A percentile compares a stretch with the other conserved stretches of the same genome.
Evolutionary conservation across 2,329 filamentous ascomycete genomes (phyloP).

Genomic region (Trichoderma koningiopsis): DNA sequence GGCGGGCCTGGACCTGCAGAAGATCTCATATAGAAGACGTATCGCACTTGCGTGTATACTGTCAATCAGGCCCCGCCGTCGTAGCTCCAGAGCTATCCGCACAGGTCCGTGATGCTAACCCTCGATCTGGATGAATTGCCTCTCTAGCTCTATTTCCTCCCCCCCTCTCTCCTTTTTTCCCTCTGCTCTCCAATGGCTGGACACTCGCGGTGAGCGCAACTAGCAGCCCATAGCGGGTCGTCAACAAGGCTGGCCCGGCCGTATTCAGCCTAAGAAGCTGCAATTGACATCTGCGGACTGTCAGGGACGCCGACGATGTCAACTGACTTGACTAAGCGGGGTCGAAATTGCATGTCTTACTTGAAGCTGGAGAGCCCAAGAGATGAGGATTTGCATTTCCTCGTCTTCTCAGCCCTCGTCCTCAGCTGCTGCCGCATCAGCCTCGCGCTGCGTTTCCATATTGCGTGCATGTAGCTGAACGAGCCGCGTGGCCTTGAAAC

Average conservation of each 20-base stretch:
- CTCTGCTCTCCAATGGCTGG: neutral
- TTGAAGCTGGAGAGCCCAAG: neutral
- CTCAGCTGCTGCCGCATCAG: neutral
- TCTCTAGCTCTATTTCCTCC: neutral
- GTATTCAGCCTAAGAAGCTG: slow-evolving; percentile 11
- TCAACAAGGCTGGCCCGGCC: neutral
- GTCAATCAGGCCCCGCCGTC: slow-evolving; percentile 5
- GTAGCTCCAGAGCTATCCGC: neutral
- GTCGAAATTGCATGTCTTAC: slow-evolving; percentile 7
- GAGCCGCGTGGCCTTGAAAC: neutral
- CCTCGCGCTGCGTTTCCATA: neutral
- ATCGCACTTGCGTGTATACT: neutral
- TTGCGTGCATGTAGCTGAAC: neutral
- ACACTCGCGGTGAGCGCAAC: slow-evolving; percentile 15
- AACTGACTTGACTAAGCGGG: neutral
- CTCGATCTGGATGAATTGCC: slow-evolving; percentile 4
- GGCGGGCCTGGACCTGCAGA: slow-evolving; percentile 18
- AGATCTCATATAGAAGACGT: neutral
- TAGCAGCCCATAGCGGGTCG: slow-evolving; percentile 14
- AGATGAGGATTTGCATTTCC: neutral
- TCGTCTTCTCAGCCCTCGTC: neutral
- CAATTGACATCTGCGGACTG: slow-evolving; percentile 8
- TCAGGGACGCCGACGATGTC: neutral
- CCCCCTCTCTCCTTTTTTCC: neutral
- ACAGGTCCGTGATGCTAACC: slow-evolving; percentile 1